These are phyloP conservation scores for Alternaria infectoria DNA, from an alignment of 2,329 filamentous ascomycete genomes.

Conservation along the genomic window DNA sequence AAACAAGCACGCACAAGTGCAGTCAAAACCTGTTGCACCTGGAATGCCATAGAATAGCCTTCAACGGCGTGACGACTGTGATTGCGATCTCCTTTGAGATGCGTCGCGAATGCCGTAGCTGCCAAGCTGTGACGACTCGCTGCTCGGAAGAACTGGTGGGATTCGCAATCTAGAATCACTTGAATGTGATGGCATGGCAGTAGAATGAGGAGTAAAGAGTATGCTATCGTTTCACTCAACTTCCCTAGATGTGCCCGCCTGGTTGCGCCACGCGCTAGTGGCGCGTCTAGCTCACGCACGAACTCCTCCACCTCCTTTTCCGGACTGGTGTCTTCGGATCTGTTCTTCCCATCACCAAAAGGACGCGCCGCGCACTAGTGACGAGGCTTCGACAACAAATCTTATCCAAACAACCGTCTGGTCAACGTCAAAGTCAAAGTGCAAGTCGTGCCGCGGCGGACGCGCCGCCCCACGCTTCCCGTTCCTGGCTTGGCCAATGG, in stretches of 20 bases:
- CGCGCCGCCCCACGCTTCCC: constrained; percentile 13
- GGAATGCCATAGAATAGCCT: background rate
- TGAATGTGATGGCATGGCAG: background rate
- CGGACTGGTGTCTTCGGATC: background rate
- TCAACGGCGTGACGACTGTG: background rate
- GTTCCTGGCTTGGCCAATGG: constrained; percentile 16
- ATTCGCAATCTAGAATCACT: background rate
- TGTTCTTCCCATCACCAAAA: background rate
- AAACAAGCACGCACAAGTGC: background rate
- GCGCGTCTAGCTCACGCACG: background rate
- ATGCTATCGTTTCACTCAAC: background rate
- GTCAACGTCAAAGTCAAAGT: background rate
- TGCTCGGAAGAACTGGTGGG: background rate
- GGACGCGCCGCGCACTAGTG: background rate
- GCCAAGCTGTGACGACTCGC: background rate
- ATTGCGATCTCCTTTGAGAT: background rate
- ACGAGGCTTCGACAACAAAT: background rate
- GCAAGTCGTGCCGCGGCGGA: constrained; percentile 13
- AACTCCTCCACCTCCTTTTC: background rate
- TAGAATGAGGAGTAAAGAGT: background rate
- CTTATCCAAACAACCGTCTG: background rate
- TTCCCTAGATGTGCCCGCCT: background rate
- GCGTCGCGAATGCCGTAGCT: background rate
- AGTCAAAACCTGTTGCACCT: background rate
- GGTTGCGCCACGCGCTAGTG: background rate